Conservation (phyloP, 139 green algal genomes). For the Trebouxia sp. region DNA sequence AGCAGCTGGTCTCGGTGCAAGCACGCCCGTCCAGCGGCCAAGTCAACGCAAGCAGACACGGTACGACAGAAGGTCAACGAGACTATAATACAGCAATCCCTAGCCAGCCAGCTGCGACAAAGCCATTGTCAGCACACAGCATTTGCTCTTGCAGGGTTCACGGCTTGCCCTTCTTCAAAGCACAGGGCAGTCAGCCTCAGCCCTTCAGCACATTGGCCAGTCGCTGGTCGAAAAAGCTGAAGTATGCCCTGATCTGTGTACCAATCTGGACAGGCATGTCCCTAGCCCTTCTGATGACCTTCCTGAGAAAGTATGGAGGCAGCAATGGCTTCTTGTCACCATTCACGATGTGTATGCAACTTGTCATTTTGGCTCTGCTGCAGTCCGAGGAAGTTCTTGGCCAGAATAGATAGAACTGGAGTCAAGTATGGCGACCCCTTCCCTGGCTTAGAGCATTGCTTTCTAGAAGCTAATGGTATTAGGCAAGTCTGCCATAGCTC, state of each 20-base stretch:
- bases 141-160: neutral
- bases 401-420: neutral
- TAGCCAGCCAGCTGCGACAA: no score
- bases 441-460: conserved; percentile 22
- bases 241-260: neutral
- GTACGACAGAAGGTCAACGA: no score
- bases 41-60: no score
- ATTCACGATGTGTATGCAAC: neutral
- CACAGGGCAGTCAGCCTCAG: neutral
- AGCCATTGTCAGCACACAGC: no score
- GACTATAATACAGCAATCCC: no score
- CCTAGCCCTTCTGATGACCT: neutral
- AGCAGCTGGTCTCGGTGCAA: no score
- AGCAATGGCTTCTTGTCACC: no score
- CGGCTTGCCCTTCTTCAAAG: neutral
- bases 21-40: no score
- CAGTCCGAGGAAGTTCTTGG: conserved; percentile 6
- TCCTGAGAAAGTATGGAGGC: neutral
- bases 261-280: conserved; percentile 6
- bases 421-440: neutral
- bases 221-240: neutral
- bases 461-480: conserved; percentile 33
- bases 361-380: neutral
- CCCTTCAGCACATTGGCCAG: neutral
- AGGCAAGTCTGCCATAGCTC: no score